Evolutionary conservation across 192 early-diverging fungal genomes (phyloP).

Genomic region (Mortierella alpina): DNA sequence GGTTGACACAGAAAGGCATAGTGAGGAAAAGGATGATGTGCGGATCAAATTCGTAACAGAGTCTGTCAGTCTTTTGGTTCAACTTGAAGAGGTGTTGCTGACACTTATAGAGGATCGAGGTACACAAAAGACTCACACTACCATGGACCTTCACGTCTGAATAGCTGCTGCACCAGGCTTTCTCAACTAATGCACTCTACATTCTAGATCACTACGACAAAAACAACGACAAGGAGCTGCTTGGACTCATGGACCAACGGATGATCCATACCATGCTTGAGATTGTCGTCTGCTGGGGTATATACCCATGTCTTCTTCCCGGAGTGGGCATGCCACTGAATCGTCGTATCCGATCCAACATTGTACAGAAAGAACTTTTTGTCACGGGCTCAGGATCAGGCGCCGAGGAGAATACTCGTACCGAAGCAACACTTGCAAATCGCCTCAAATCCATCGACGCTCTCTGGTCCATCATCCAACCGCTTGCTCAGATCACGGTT

Average conservation of each 20-base stretch:
- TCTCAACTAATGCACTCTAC: background rate
- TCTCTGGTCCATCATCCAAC: slow-evolving; percentile 37
- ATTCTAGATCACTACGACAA: slow-evolving; percentile 31
- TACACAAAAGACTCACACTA: background rate
- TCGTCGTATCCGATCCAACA: slow-evolving; percentile 68
- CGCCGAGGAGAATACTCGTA: background rate
- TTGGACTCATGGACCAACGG: slow-evolving; percentile 71
- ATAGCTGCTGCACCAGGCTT: background rate
- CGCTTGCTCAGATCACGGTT: slow-evolving; percentile 37
- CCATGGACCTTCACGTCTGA: too few relatives aligned
- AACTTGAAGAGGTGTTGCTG: slow-evolving; percentile 20
- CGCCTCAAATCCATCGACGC: background rate
- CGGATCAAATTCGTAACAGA: slow-evolving; percentile 36
- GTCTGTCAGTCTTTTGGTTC: slow-evolving; percentile 14
- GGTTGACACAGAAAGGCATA: background rate
- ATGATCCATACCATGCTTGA: slow-evolving; percentile 74
- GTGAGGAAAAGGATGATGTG: background rate
- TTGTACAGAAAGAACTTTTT: slow-evolving; percentile 54
- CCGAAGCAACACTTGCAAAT: background rate
- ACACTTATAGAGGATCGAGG: slow-evolving; percentile 30
- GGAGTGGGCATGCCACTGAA: slow-evolving; percentile 77
- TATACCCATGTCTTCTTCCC: slow-evolving; percentile 72
- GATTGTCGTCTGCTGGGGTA: slow-evolving; percentile 72
- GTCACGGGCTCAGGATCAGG: background rate
- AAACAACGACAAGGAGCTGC: slow-evolving; percentile 44